Evolutionary conservation across 106 monocot species (phyloP), one percentile per base, ranked within the genome.

Genomic region (Agapanthus africanus): DNA sequence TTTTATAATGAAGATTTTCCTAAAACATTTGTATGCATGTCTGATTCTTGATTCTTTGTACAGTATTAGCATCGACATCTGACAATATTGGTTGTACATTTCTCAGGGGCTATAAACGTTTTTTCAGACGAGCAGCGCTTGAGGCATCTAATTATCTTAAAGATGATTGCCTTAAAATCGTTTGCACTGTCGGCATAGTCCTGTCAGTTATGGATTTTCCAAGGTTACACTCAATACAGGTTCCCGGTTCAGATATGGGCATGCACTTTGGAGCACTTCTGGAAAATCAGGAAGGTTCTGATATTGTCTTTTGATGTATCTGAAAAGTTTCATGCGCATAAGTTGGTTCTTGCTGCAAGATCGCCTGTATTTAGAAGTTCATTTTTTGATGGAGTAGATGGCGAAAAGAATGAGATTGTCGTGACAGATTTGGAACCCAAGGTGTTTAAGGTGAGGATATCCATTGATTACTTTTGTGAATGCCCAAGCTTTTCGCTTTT

Each of bases 131-230:
- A 52, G 72, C 86, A 70, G 91, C 86, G 52, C 91, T 95, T 49
- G 95, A 95, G 68, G 83, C 81, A 27, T 95, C 95, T 14, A 88
- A 91, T 76, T 95, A 84, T 57, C 81, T 95, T 15, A 95, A 91
- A 73, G 91, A 95, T 72, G 95, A 95, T 77, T 95, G 95, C 78
- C 78, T 95, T 81, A 91, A 91, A 76, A 95, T 95, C 69, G 86
- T 88, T 76, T 95, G 95, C 74, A 95, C 95, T 37, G 91, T 95
- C 67, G 91, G 91, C 46, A 91, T 95, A 46, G 95, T 95, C 38
- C 78, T 91, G 35, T 88, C 91, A 11, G 81, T 75, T 9, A 86
- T 76, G 77, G 95, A 88, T 56, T 82, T 73, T 71, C 83, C 86
- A 6, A 79, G 81, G 69, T 75, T 79, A 34, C 82, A 91, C 65